Evolutionary conservation across 768 basidiomycete genomes (phyloP).

Genomic region (Lactarius vividus): DNA sequence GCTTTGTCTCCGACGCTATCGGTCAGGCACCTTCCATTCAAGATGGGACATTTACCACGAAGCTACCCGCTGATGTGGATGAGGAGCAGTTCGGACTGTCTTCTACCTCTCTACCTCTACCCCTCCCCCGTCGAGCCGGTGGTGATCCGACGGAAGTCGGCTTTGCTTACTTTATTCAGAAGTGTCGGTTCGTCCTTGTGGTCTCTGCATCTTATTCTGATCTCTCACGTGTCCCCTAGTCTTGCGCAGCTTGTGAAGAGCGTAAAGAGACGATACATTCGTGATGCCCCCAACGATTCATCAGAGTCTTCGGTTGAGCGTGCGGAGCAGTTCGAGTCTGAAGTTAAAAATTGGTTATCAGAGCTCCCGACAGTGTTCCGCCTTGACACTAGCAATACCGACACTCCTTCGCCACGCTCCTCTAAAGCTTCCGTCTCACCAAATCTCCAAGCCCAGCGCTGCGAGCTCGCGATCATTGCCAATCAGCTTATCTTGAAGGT

Average conservation of each 20-base stretch:
- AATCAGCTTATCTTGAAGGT: conserved; percentile 60
- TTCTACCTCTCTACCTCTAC: conserved; percentile 45
- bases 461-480: conserved; percentile 59
- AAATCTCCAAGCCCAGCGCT: conserved; percentile 48
- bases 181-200: conserved; percentile 52
- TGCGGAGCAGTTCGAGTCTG: conserved; percentile 54
- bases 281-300: conserved; percentile 36
- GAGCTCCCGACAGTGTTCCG: conserved; percentile 51
- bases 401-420: conserved; percentile 22
- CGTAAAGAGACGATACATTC: conserved; percentile 51
- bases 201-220: neutral
- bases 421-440: conserved; percentile 34
- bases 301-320: conserved; percentile 54
- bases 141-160: conserved; percentile 35
- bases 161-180: conserved; percentile 51
- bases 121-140: conserved; percentile 30
- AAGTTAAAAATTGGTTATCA: conserved; percentile 52
- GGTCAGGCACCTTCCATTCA: conserved; percentile 60
- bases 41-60: conserved; percentile 52
- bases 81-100: conserved; percentile 50
- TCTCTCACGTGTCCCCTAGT: conserved; percentile 35
- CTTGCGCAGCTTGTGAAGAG: conserved; percentile 62
- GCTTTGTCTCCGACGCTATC: conserved; percentile 68
- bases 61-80: conserved; percentile 55
- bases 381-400: conserved; percentile 40